Percentiles rank a stretch among this genome's conserved stretches.
phyloP scores from a whole-genome alignment of 2,329 filamentous ascomycete species.

The Drechslerella coelobrocha region DNA sequence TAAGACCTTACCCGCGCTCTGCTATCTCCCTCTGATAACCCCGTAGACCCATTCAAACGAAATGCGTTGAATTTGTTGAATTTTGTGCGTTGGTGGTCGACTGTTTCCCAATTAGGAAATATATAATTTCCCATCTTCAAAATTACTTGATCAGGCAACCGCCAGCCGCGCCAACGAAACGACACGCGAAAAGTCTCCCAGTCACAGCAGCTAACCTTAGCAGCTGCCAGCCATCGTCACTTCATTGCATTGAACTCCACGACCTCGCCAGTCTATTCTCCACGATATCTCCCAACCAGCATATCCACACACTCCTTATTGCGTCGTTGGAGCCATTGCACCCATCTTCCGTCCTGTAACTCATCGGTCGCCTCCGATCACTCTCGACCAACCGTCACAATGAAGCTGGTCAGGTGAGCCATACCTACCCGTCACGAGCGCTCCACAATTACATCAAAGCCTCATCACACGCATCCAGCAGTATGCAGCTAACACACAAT shows the following conservation, averaged over 20 bases:
- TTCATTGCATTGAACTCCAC: constrained; percentile 5
- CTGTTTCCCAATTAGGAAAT: constrained; percentile 13
- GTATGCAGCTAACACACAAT: constrained; percentile 51
- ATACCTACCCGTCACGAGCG: constrained; percentile 20
- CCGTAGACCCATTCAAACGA: too few relatives aligned
- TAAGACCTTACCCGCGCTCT: too few relatives aligned
- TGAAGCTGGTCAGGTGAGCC: constrained; percentile 91
- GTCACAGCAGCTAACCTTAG: constrained; percentile 19
- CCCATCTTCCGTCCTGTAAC: constrained; percentile 1
- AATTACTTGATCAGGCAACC: constrained; percentile 1
- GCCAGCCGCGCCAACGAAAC: neutral
- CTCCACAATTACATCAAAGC: constrained; percentile 15
- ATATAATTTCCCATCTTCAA: neutral
- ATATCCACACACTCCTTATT: neutral
- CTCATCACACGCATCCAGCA: constrained; percentile 6
- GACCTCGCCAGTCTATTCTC: neutral
- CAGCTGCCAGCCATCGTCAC: constrained; percentile 21
- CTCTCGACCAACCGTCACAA: constrained; percentile 62
- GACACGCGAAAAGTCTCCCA: constrained; percentile 49
- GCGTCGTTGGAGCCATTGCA: neutral
- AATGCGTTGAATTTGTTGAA: constrained; percentile 37
- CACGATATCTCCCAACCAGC: neutral
- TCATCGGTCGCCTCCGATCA: constrained; percentile 33
- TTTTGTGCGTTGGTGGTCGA: constrained; percentile 14
- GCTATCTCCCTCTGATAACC: too few relatives aligned